These are phyloP conservation scores for Penicillium silybi DNA, from an alignment of 495 filamentous ascomycete species.

Conservation along the genomic window DNA sequence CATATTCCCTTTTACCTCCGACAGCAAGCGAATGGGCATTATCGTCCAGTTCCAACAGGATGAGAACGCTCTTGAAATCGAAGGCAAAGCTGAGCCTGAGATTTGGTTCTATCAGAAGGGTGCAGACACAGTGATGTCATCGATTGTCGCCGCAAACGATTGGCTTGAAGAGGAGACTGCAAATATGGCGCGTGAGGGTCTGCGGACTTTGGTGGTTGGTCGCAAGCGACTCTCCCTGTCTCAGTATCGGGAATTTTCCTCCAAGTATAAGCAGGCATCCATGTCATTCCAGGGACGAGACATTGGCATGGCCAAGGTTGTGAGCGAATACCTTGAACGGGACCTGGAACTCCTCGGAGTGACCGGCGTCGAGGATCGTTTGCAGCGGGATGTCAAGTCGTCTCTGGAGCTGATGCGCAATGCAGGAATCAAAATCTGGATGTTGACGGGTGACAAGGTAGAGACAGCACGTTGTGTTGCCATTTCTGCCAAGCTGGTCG, in stretches of 20 bases:
- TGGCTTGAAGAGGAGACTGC: conserved; percentile 98
- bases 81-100: conserved; percentile 52
- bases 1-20: conserved; percentile 95
- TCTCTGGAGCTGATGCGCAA: conserved; percentile 93
- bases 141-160: conserved; percentile 91
- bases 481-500: conserved; percentile 90
- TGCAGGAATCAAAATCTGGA: conserved; percentile 99
- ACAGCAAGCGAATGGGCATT: conserved; percentile 98
- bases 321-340: conserved; percentile 77
- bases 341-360: conserved; percentile 92
- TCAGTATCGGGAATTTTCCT: conserved; percentile 76
- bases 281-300: conserved; percentile 77
- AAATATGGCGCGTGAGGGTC: conserved; percentile 96
- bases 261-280: conserved; percentile 72
- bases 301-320: conserved; percentile 69
- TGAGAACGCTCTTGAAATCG: conserved; percentile 27
- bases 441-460: conserved; percentile 98
- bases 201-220: conserved; percentile 92
- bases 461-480: conserved; percentile 97
- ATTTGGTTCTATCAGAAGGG: conserved; percentile 99
- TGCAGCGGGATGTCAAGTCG: conserved; percentile 92
- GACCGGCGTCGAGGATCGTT: conserved; percentile 94
- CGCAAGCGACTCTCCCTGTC: conserved; percentile 70
- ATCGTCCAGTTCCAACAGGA: conserved; percentile 75
- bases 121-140: conserved; percentile 93